These are phyloP conservation scores for Cytidiella melzeri DNA, from an alignment of 768 basidiomycete genomes.

Conservation along the genomic window DNA sequence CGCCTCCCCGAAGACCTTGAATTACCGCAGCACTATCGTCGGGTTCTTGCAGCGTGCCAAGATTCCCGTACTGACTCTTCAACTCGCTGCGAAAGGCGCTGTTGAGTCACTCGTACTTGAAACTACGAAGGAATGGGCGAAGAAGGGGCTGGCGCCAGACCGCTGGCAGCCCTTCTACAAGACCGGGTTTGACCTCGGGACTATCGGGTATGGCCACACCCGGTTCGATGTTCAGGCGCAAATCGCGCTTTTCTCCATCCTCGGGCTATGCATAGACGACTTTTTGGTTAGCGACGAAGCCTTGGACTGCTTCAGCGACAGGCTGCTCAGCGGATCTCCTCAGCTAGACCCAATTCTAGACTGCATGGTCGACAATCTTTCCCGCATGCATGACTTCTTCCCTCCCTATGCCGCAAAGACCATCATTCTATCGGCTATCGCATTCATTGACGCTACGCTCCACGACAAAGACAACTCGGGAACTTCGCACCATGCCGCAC, in stretches of 20 bases:
- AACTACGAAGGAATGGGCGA: not conserved
- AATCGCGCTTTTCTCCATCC: conserved; percentile 1
- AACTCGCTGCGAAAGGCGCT: not conserved
- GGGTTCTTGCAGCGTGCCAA: not conserved
- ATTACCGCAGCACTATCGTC: not conserved
- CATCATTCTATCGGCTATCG: not conserved
- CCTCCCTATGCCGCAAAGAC: conserved; percentile 13
- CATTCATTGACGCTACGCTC: not conserved
- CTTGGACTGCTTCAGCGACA: not conserved
- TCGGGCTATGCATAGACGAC: conserved; percentile 3
- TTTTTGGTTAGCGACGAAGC: not conserved
- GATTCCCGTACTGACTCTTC: not conserved
- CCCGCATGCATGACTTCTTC: conserved; percentile 22
- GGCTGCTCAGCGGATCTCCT: not conserved
- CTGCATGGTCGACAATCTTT: conserved; percentile 26
- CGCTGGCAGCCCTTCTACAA: not conserved
- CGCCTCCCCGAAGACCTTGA: no score
- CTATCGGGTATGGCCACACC: not conserved
- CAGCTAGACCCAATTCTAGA: conserved; percentile 8
- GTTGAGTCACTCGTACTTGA: not conserved
- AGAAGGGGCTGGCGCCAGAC: not conserved
- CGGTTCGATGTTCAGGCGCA: conserved; percentile 3
- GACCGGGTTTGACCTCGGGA: not conserved
- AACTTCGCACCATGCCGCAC: not conserved
- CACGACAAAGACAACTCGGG: not conserved